These are phyloP conservation scores for Aegilops umbellulata DNA, from an alignment of 176 grass and related monocot species.

Conservation along the genomic window DNA sequence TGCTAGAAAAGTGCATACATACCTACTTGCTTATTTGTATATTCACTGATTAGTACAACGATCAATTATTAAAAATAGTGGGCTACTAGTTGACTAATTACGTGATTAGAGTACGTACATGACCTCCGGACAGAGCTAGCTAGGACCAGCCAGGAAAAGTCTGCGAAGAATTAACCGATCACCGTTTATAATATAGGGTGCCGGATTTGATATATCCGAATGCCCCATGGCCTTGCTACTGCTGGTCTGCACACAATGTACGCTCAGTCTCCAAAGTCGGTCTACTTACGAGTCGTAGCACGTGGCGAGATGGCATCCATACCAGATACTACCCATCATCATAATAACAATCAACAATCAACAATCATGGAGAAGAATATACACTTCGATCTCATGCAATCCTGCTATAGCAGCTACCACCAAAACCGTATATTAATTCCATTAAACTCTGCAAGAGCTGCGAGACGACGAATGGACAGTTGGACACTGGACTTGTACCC, in stretches of 20 bases:
- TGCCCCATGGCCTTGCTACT: background rate
- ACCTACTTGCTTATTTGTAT: too few relatives aligned
- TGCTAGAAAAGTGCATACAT: too few relatives aligned
- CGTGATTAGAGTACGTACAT: too few relatives aligned
- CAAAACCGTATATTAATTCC: background rate
- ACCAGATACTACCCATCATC: background rate
- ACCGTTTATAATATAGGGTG: too few relatives aligned
- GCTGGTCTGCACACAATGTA: background rate
- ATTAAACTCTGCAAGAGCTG: background rate
- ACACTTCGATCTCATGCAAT: background rate
- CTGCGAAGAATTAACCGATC: too few relatives aligned
- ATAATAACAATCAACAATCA: background rate
- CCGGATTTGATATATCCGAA: too few relatives aligned
- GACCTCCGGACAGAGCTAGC: too few relatives aligned
- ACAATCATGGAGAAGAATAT: background rate
- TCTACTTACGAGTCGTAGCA: constrained; percentile 5
- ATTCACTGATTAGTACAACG: too few relatives aligned
- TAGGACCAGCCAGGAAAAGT: too few relatives aligned
- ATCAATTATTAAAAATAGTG: too few relatives aligned
- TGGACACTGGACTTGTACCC: background rate
- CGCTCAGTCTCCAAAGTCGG: constrained; percentile 17
- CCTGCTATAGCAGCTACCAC: background rate
- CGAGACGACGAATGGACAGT: background rate
- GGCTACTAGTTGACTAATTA: too few relatives aligned
- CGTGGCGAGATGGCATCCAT: background rate